These are phyloP conservation scores for Termitomyces sp. DNA, from an alignment of 768 basidiomycete genomes.

Conservation along the genomic window DNA sequence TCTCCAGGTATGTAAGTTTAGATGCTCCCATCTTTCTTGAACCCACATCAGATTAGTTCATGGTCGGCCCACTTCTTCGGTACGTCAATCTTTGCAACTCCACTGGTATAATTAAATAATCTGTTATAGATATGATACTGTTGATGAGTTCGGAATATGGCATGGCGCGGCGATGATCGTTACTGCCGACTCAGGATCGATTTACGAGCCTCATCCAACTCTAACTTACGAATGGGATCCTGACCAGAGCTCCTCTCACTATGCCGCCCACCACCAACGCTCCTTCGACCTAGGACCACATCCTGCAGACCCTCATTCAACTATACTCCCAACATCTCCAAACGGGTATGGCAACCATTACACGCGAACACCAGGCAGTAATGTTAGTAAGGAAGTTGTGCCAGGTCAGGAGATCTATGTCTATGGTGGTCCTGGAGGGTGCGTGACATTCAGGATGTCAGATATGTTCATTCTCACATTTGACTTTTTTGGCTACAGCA, in stretches of 20 bases:
- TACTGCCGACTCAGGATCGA: constrained; percentile 77
- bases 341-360: constrained; percentile 20
- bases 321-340: constrained; percentile 31
- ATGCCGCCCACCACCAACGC: constrained; percentile 18
- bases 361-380: constrained; percentile 24
- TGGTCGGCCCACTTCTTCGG: constrained; percentile 86
- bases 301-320: constrained; percentile 71
- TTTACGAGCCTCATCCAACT: constrained; percentile 71
- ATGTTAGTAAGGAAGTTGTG: constrained; percentile 40
- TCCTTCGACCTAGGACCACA: constrained; percentile 67
- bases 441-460: constrained; percentile 20
- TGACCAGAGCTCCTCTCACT: constrained; percentile 27
- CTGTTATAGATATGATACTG: constrained; percentile 73
- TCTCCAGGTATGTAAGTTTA: constrained; percentile 50
- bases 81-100: constrained; percentile 20
- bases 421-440: constrained; percentile 57
- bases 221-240: constrained; percentile 78
- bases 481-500: constrained; percentile 40
- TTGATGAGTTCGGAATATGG: constrained; percentile 78
- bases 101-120: not conserved
- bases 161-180: constrained; percentile 87
- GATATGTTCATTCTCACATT: constrained; percentile 4
- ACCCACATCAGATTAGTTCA: constrained; percentile 46
- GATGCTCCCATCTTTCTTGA: not conserved
- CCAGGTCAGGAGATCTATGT: constrained; percentile 74